Evolutionary conservation across 305 asterid species (phyloP).

Genomic region (Withania somnifera): DNA sequence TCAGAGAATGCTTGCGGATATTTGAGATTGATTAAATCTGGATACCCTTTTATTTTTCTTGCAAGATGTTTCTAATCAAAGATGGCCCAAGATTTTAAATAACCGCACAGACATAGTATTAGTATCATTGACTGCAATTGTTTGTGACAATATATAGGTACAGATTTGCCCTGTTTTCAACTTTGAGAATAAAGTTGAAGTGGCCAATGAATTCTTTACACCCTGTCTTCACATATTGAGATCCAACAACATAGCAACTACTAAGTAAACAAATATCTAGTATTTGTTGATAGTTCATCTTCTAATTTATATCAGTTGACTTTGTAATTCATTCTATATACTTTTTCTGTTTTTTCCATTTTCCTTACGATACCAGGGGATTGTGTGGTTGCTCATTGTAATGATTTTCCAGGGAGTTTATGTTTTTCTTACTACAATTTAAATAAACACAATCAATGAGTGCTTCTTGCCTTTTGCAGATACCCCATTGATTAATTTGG

Average conservation of each 20-base stretch:
- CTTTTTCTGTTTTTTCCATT: not conserved
- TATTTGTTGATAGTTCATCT: not conserved
- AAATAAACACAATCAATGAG: not conserved
- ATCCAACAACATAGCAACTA: not conserved
- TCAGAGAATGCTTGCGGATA: constrained; percentile 42
- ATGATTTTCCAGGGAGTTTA: not conserved
- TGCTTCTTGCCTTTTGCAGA: not conserved
- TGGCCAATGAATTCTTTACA: not conserved
- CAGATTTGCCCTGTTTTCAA: not conserved
- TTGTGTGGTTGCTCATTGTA: not conserved
- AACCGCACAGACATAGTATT: no score
- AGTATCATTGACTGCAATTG: not conserved
- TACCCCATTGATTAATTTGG: not conserved
- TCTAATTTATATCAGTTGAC: not conserved
- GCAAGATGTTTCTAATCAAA: not conserved
- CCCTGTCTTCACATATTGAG: not conserved
- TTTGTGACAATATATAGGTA: not conserved
- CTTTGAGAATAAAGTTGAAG: not conserved
- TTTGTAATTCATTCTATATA: not conserved
- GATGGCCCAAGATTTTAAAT: not conserved
- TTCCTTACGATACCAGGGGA: not conserved
- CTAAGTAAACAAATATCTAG: not conserved
- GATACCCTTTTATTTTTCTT: not conserved
- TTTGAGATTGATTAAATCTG: constrained; percentile 36
- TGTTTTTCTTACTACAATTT: not conserved